Base-by-base conservation (phyloP, 2,329 filamentous ascomycete genomes). In the Fusarium nodosum region DNA sequence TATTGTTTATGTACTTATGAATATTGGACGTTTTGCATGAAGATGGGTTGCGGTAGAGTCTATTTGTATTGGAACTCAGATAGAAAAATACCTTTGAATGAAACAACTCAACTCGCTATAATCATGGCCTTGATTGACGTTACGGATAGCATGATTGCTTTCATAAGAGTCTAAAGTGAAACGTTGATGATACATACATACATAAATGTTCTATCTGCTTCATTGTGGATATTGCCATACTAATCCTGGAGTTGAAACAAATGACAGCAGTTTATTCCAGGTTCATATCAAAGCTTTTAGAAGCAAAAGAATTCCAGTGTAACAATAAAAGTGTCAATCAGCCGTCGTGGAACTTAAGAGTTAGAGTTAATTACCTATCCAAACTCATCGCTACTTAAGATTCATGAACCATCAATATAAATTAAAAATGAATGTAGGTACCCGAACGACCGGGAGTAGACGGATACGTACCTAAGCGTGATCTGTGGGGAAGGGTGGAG, bases 381-480 rank as follows among this genome's bases (percentile, higher is more conserved):
- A 22, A 31, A 56, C n/a, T 28, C 8, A 33, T 41, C 18, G 34
- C 10, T 12, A 16, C 11, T 38, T 20, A 41, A 22, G 4, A 8
- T 22, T 51, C 16, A 47, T 22, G 26, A 56, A 38, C 36, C 31
- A 30, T 10, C 20, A 41, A 20, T n/a, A 11, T 50, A 22, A 38
- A 39, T 33, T 15, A 34, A 34, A 46, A 34, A 46, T 31, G 22
- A 33, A 56, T 47, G 46, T 8, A 55, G 34, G 48, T 34, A 44
- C 42, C 47, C 38, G 31, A 46, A 26, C 18, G 20, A 48, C 31
- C 24, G 50, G 61, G 45, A 47, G 20, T 33, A n/a, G 22, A 31
- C 41, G 38, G 41, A 30, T 66, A 67, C 53, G 58, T 67, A 66
- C 52, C 42, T 60, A 61, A 50, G 61, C 55, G 62, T 55, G 54